Evolutionary conservation across 345 rosid genomes (phyloP).

Genomic region (Citrus unshiu): DNA sequence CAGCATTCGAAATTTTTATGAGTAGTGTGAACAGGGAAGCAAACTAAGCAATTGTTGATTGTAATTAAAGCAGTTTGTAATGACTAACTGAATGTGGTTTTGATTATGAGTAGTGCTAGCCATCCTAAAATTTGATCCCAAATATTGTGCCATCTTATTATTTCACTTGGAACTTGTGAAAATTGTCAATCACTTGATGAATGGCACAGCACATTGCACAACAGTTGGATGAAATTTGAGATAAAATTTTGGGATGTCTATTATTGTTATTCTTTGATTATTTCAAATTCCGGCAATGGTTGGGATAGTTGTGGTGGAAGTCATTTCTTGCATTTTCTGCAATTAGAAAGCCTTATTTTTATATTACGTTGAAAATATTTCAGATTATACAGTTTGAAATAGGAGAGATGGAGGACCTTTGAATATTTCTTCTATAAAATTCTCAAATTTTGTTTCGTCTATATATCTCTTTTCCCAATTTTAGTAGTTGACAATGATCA

Average conservation of each 20-base stretch:
- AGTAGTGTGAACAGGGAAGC: background rate
- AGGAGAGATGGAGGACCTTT: background rate
- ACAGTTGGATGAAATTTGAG: too few relatives aligned
- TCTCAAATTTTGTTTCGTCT: background rate
- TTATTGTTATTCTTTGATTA: too few relatives aligned
- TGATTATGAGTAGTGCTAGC: background rate
- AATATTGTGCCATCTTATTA: too few relatives aligned
- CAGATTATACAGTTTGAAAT: background rate
- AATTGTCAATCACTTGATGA: too few relatives aligned
- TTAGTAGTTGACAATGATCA: background rate
- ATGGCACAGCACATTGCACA: too few relatives aligned
- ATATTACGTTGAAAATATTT: background rate
- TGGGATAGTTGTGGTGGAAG: background rate
- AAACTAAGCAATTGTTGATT: background rate
- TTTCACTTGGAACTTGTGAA: too few relatives aligned
- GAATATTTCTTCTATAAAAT: background rate
- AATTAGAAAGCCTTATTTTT: background rate
- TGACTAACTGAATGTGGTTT: background rate
- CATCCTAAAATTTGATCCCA: too few relatives aligned
- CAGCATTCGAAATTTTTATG: background rate
- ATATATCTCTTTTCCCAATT: background rate
- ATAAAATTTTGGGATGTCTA: too few relatives aligned
- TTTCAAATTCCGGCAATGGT: background rate
- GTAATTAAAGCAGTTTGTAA: background rate
- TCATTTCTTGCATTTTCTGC: background rate